These are phyloP conservation scores for Aspergillus campestris DNA, from an alignment of 495 filamentous ascomycete species.

Conservation along the genomic window DNA sequence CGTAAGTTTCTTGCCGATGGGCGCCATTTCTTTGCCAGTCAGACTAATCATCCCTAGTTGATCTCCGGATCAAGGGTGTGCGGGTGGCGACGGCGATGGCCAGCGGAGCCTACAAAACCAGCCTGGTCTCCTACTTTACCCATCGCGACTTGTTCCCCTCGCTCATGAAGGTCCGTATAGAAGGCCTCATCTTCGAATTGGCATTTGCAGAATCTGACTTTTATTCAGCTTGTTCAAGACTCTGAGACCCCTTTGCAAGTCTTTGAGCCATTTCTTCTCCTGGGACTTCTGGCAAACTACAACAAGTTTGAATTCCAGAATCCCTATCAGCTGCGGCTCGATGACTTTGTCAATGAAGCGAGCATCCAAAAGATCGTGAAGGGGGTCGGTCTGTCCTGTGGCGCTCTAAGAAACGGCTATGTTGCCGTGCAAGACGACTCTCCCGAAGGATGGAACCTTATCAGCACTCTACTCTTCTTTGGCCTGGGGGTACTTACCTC, in stretches of 20 bases:
- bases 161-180: slow-evolving; percentile 72
- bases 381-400: slow-evolving; percentile 63
- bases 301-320: slow-evolving; percentile 99
- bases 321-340: slow-evolving; percentile 87
- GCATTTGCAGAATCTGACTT: neutral
- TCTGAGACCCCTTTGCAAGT: slow-evolving; percentile 52
- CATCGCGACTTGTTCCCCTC: slow-evolving; percentile 91
- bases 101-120: slow-evolving; percentile 91
- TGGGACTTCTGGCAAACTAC: slow-evolving; percentile 93
- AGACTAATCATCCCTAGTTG: slow-evolving; percentile 39
- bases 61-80: slow-evolving; percentile 70
- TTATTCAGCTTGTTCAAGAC: slow-evolving; percentile 75
- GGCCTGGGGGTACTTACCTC: slow-evolving; percentile 71
- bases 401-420: slow-evolving; percentile 60
- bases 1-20: slow-evolving; percentile 41
- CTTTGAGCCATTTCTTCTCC: slow-evolving; percentile 68
- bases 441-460: slow-evolving; percentile 82
- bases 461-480: slow-evolving; percentile 72
- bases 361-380: slow-evolving; percentile 75
- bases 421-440: slow-evolving; percentile 86
- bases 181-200: neutral
- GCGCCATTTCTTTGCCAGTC: neutral
- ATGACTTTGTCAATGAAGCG: slow-evolving; percentile 92
- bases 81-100: slow-evolving; percentile 73
- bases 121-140: slow-evolving; percentile 87